Base-by-base conservation (phyloP, 2,329 filamentous ascomycete species). In the Thielaviopsis ethacetica region DNA sequence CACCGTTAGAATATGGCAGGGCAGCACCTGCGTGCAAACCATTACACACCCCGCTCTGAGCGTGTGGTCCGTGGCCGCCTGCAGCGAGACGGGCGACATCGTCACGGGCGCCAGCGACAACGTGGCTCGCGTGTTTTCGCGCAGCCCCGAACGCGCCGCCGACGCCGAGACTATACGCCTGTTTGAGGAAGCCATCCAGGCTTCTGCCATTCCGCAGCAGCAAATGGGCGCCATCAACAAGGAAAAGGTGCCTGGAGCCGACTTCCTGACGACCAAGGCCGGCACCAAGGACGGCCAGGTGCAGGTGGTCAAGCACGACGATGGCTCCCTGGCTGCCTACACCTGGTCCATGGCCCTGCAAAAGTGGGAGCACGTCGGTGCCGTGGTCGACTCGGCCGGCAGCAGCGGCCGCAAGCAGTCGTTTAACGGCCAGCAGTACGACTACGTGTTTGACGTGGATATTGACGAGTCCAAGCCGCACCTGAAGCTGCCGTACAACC, bases 271-370 rank as follows among this genome's bases (percentile, higher is more conserved):
- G 58, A 81, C 80, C 59, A 91, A 90, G 65, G 82, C 83, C 0
- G 93, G 93, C 3, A 93, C 88, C n/a, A 95, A 95, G 71, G 93
- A 98, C 63, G 93, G 93, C 0, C 91, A 98, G 68, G 86, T 95
- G 5, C 85, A 94, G 66, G 94, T 95, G 82, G 91, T 96, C 66
- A 82, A 80, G 61, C 86, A 95, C 68, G 74, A 80, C 7, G 84
- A 95, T 66, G 89, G 89, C 53, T 88, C 82, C 56, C 78, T 96
- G 30, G 89, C 86, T 4, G 90, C 91, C 9, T 88, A 97, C 68
- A 84, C 88, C 62, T 97, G 91, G 91, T 94, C 91, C 13, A 72
- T 72, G 63, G 71, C 74, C 63, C 77, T 84, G 62, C 77, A 82
- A 56, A 77, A 90, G 68, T 96, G 91, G 91, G 76, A 89, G 60